A percentile compares a stretch with the other conserved stretches of the same genome.
phyloP scores from a whole-genome alignment of 768 basidiomycete species.

The Cystofilobasidium macerans region DNA sequence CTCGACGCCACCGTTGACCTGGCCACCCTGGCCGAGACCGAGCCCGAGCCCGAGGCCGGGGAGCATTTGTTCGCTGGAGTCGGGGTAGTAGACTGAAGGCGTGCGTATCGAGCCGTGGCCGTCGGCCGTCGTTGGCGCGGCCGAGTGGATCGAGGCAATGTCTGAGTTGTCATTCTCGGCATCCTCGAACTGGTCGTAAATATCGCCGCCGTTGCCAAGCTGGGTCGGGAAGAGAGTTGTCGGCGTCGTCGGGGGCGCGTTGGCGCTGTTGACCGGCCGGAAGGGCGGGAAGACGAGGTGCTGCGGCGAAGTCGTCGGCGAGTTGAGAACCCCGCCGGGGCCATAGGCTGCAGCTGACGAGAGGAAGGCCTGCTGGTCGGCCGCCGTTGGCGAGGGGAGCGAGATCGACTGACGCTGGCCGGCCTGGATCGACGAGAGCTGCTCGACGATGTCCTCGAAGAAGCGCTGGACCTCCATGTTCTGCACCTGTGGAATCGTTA shows the following conservation, averaged over 20 bases:
- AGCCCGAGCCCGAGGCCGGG: neutral
- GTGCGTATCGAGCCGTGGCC: neutral
- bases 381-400: slow-evolving; percentile 30
- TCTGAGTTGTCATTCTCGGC: slow-evolving; percentile 40
- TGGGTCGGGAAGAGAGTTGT: slow-evolving; percentile 7
- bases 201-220: neutral
- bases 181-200: slow-evolving; percentile 38
- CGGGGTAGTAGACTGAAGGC: neutral
- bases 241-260: slow-evolving; percentile 18
- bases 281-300: slow-evolving; percentile 26
- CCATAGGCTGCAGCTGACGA: slow-evolving; percentile 6
- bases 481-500: slow-evolving; percentile 58
- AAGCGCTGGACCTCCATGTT: slow-evolving; percentile 71
- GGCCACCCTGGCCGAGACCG: slow-evolving; percentile 8
- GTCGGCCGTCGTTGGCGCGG: slow-evolving; percentile 10
- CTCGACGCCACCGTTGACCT: too few species aligned
- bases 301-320: slow-evolving; percentile 31
- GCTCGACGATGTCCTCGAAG: slow-evolving; percentile 72
- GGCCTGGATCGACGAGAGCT: slow-evolving; percentile 53
- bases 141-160: slow-evolving; percentile 33
- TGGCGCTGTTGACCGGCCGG: slow-evolving; percentile 17
- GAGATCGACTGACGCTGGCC: slow-evolving; percentile 47
- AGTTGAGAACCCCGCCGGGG: slow-evolving; percentile 29
- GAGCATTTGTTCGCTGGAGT: neutral
- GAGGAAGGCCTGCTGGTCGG: slow-evolving; percentile 18